These are phyloP conservation scores for Entomortierella parvispora DNA, from an alignment of 192 early-diverging fungal genomes.

Conservation along the genomic window DNA sequence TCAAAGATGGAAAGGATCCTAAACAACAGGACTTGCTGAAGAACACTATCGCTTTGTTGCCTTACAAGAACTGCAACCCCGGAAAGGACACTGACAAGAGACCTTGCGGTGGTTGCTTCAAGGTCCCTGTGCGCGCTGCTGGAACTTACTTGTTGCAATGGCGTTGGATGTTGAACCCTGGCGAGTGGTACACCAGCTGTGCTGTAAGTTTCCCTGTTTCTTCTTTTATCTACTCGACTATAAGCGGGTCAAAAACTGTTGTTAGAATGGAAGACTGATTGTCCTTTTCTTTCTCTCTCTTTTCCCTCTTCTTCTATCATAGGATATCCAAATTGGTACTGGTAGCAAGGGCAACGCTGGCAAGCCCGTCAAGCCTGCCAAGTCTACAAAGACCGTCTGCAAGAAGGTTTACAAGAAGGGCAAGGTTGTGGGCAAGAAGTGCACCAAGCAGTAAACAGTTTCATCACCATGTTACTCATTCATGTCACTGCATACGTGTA, in stretches of 20 bases:
- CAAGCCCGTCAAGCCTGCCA: too few species aligned
- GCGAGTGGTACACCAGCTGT: conserved; percentile 53
- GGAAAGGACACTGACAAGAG: neutral
- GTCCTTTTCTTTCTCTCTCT: neutral
- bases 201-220: conserved; percentile 26
- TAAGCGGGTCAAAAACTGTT: too few species aligned
- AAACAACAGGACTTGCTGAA: conserved; percentile 17
- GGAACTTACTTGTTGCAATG: conserved; percentile 46
- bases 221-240: neutral
- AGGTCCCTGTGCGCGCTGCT: conserved; percentile 31
- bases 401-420: neutral
- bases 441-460: too few species aligned
- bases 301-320: neutral
- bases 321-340: conserved; percentile 23
- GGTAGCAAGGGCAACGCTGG: neutral
- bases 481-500: too few species aligned
- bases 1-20: conserved; percentile 5
- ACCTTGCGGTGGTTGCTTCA: conserved; percentile 46
- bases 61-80: conserved; percentile 38
- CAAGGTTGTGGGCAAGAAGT: too few species aligned
- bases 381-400: neutral
- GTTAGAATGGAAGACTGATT: too few species aligned
- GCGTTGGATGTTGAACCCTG: conserved; percentile 49
- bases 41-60: conserved; percentile 31
- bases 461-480: too few species aligned